These are phyloP conservation scores for Pleurotus ostreatus DNA, from an alignment of 768 basidiomycete species.

Conservation along the genomic window DNA sequence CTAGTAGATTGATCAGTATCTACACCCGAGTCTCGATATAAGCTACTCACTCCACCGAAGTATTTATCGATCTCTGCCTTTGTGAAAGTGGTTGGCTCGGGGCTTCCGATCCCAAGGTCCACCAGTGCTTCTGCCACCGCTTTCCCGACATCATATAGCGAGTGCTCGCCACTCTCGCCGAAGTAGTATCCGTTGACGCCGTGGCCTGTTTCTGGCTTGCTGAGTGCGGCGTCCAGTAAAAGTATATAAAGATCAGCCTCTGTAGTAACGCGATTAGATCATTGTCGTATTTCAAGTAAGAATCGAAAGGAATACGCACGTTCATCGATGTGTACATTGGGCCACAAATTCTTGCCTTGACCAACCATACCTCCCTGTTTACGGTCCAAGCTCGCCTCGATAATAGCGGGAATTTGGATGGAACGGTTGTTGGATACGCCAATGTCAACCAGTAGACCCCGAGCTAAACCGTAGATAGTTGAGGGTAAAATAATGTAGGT, in stretches of 20 bases:
- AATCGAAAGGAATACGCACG: conserved; percentile 8
- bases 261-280: conserved; percentile 13
- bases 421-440: conserved; percentile 44
- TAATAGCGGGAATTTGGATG: conserved; percentile 20
- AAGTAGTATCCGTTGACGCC: conserved; percentile 54
- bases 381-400: conserved; percentile 16
- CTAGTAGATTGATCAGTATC: conserved; percentile 12
- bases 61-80: conserved; percentile 42
- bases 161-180: conserved; percentile 47
- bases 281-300: background rate
- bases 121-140: conserved; percentile 35
- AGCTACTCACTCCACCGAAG: conserved; percentile 20
- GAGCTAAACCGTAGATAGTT: conserved; percentile 58
- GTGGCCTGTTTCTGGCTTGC: conserved; percentile 28
- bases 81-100: conserved; percentile 44
- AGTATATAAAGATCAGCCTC: conserved; percentile 41
- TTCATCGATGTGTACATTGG: conserved; percentile 16
- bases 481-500: conserved; percentile 49
- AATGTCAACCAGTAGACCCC: conserved; percentile 39
- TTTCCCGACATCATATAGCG: conserved; percentile 34
- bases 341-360: conserved; percentile 22
- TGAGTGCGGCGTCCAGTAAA: conserved; percentile 34
- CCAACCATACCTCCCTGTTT: conserved; percentile 18
- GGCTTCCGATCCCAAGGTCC: conserved; percentile 29
- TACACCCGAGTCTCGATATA: background rate